Conservation (phyloP, 176 grass and related monocot species). For the Areca catechu region DNA sequence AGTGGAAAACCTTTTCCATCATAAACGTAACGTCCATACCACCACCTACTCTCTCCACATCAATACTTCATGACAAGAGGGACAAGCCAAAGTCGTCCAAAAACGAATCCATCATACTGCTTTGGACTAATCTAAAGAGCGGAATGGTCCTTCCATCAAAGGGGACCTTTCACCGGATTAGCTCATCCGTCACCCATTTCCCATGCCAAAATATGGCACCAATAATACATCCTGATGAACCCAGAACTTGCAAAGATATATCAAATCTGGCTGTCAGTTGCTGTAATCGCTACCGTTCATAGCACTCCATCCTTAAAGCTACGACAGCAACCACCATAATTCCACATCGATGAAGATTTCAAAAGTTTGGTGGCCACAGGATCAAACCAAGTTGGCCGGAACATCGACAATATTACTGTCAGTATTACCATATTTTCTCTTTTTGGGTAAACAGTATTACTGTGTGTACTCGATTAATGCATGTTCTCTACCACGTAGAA, state of each 20-base stretch:
- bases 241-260: neutral
- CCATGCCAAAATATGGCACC: neutral
- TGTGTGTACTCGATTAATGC: too few species aligned
- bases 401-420: too few species aligned
- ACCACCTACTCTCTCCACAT: conserved; percentile 52
- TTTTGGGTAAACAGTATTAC: too few species aligned
- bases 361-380: too few species aligned
- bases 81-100: neutral
- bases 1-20: conserved; percentile 38
- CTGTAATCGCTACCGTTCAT: too few species aligned
- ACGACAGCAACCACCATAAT: too few species aligned
- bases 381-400: too few species aligned
- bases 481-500: too few species aligned
- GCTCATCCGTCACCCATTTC: conserved; percentile 4
- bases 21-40: conserved; percentile 37
- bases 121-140: too few species aligned
- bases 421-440: too few species aligned
- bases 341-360: too few species aligned
- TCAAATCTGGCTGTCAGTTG: neutral
- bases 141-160: conserved; percentile 11
- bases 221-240: neutral
- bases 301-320: too few species aligned
- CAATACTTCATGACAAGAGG: neutral
- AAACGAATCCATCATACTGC: neutral
- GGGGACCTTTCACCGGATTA: conserved; percentile 21